Evolutionary conservation across 495 filamentous ascomycete species (phyloP).

Genomic region (Aspergillus haitiensis): DNA sequence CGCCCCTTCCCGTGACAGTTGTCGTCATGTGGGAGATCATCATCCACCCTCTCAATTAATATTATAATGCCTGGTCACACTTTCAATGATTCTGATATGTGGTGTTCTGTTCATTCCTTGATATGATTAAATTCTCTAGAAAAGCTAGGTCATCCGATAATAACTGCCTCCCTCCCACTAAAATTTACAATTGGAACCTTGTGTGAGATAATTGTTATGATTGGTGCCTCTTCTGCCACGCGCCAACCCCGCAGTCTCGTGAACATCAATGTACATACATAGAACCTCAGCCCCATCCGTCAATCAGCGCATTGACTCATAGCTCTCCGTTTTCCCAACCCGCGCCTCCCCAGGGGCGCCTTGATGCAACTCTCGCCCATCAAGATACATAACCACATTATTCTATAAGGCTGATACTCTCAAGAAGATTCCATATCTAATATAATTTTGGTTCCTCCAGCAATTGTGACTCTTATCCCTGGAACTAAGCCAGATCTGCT

Average conservation of each 20-base stretch:
- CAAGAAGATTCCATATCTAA: constrained; percentile 1
- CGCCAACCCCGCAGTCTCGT: constrained; percentile 31
- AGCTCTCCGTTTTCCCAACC: constrained; percentile 17
- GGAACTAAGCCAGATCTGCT: constrained; percentile 25
- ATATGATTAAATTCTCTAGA: constrained; percentile 3
- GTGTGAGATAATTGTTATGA: constrained; percentile 1
- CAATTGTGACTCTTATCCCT: constrained; percentile 29
- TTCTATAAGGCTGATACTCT: not conserved
- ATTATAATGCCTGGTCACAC: constrained; percentile 14
- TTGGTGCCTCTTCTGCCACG: constrained; percentile 23
- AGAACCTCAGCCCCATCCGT: constrained; percentile 24
- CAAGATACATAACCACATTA: not conserved
- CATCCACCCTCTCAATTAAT: constrained; percentile 10
- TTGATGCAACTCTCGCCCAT: constrained; percentile 4
- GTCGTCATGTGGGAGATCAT: constrained; percentile 29
- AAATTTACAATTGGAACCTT: constrained; percentile 11
- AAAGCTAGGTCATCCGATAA: constrained; percentile 17
- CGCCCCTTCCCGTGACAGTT: constrained; percentile 22
- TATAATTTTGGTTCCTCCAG: constrained; percentile 12
- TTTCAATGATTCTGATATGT: not conserved
- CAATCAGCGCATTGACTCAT: constrained; percentile 33
- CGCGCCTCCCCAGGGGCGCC: constrained; percentile 13
- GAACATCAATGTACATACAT: constrained; percentile 22
- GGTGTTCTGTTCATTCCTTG: not conserved
- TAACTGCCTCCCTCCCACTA: not conserved